phyloP scores from a whole-genome alignment of 2,329 filamentous ascomycete genomes.

The Calonectria naviculata region DNA sequence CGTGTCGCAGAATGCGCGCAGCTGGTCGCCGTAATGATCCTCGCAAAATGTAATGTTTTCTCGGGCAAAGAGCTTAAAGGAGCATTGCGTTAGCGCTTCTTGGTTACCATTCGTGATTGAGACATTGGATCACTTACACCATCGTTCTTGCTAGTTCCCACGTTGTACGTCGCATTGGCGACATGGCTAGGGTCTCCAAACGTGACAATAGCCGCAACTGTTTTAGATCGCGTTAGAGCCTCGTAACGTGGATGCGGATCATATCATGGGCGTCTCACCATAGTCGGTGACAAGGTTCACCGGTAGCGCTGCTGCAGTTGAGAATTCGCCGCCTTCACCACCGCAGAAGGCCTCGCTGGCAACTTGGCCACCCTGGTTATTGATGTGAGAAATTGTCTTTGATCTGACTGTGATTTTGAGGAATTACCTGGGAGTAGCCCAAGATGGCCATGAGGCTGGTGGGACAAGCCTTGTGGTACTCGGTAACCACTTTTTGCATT shows the following conservation, averaged over 20 bases:
- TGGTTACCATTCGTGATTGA: background rate
- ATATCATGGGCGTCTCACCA: constrained; percentile 39
- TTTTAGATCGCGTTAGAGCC: background rate
- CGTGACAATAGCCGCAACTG: constrained; percentile 53
- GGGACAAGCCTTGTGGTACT: constrained; percentile 50
- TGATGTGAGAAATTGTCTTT: constrained; percentile 25
- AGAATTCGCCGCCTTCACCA: constrained; percentile 42
- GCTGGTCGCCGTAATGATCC: constrained; percentile 45
- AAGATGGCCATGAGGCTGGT: constrained; percentile 53
- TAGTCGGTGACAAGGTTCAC: constrained; percentile 44
- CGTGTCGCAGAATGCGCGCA: constrained; percentile 54
- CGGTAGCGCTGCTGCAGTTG: constrained; percentile 39
- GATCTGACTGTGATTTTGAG: background rate
- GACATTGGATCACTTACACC: constrained; percentile 46
- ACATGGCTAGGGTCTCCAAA: constrained; percentile 56
- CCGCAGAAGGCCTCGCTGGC: constrained; percentile 52
- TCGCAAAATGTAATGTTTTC: constrained; percentile 48
- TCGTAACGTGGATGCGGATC: constrained; percentile 15
- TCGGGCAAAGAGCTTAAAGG: constrained; percentile 50
- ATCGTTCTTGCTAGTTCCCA: constrained; percentile 49
- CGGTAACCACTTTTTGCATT: constrained; percentile 43
- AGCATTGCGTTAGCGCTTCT: background rate
- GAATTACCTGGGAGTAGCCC: constrained; percentile 53
- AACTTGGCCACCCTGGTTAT: constrained; percentile 51
- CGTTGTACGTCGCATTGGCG: constrained; percentile 48